These are phyloP conservation scores for Aspergillus sp. DNA, from an alignment of 2,329 filamentous ascomycete species.

Conservation along the genomic window DNA sequence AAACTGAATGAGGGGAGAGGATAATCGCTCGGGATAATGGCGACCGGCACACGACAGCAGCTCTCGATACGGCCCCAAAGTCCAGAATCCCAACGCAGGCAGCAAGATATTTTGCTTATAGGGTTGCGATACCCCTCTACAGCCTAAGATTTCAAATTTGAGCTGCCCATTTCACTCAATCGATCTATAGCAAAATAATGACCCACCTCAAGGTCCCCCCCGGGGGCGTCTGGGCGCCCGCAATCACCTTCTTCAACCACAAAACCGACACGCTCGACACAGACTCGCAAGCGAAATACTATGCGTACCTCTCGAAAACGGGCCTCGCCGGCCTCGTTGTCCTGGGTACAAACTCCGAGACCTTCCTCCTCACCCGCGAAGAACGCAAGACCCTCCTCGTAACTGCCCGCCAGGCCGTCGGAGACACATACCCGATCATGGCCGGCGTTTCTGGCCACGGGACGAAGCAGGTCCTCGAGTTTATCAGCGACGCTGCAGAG, in stretches of 20 bases:
- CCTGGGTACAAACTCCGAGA: conserved; percentile 61
- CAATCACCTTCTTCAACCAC: conserved; percentile 60
- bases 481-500: conserved; percentile 60
- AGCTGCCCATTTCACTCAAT: not conserved
- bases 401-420: conserved; percentile 58
- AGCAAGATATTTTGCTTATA: not conserved
- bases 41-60: not conserved
- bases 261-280: conserved; percentile 55
- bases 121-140: not conserved
- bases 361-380: conserved; percentile 62
- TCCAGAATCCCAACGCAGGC: not conserved
- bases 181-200: not conserved
- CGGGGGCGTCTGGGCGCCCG: conserved; percentile 56
- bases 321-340: conserved; percentile 59
- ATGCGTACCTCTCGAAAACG: conserved; percentile 54
- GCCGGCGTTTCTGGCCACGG: conserved; percentile 69
- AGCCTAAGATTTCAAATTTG: not conserved
- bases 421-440: conserved; percentile 62
- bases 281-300: conserved; percentile 56
- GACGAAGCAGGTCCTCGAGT: conserved; percentile 67
- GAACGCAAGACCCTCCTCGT: conserved; percentile 61
- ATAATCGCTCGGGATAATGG: not conserved
- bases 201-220: conserved; percentile 23
- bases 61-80: not conserved
- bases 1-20: not conserved